Conservation (phyloP, 1,284 basidiomycete species). For the Malassezia brasiliensis region DNA sequence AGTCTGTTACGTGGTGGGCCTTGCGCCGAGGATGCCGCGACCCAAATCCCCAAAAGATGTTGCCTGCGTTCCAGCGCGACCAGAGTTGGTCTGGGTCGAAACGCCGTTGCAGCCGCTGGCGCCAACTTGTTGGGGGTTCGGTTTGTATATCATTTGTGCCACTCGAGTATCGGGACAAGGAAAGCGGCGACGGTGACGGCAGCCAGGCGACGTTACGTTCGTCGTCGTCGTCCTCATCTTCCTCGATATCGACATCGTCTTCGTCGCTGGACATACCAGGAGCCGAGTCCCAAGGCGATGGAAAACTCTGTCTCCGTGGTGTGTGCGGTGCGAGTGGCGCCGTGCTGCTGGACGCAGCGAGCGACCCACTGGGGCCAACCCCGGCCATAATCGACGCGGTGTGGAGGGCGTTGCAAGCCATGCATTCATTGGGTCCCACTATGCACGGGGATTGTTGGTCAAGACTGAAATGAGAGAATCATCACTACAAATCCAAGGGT, state of each 20-base stretch:
- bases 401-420: not conserved
- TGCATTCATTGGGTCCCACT: too few relatives aligned
- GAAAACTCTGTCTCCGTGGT: too few relatives aligned
- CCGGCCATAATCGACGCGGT: not conserved
- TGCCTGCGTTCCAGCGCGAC: not conserved
- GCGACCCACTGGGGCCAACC: too few relatives aligned
- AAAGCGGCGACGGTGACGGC: not conserved
- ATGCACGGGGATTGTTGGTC: too few relatives aligned
- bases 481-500: too few relatives aligned
- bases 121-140: not conserved
- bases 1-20: not conserved
- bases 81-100: not conserved
- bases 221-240: not conserved
- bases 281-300: not conserved
- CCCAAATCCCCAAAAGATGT: constrained; percentile 16
- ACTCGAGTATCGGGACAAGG: not conserved
- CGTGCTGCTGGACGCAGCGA: too few relatives aligned
- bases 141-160: too few relatives aligned
- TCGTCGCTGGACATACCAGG: not conserved
- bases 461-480: too few relatives aligned
- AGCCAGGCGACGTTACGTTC: not conserved
- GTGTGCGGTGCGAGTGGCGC: too few relatives aligned
- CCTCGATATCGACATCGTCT: not conserved
- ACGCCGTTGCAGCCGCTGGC: not conserved
- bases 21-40: not conserved